Base-by-base conservation (phyloP, 257 asterid genomes). In the Ehretia macrophylla region DNA sequence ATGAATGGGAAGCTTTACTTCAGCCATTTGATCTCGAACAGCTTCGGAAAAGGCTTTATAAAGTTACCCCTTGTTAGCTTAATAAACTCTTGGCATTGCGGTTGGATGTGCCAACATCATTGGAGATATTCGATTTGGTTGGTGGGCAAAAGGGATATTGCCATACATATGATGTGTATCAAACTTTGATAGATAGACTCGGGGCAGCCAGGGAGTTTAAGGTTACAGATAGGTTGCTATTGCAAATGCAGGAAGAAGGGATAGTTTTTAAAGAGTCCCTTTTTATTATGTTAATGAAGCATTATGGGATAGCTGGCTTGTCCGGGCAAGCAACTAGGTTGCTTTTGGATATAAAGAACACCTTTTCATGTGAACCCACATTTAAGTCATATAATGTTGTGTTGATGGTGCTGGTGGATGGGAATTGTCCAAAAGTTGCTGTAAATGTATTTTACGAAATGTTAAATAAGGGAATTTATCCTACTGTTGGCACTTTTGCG, bases 301-400 rank as follows among this genome's bases (percentile, higher is more conserved):
- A 92, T 69, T 92, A 84, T 32, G 97, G 97, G 13, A 77, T 77
- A 68, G 94, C 90, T 68, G 84, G 90, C 68, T 70, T 85, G 69
- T 95, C 98, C 10, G 98, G 98, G 67, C 95, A 86, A 68, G 91
- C 98, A 1, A 82, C 94, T 53, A 77, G 90, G 78, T 57, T 88
- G 72, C 95, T 92, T 66, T 78, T 85, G 59, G 97, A 88, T 66
- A 88, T 92, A 95, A 72, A 70, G 73, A 79, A 61, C 66, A 62
- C 73, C 10, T 88, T 84, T 73, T 79, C 83, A 49, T 88, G 88
- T 50, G 82, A 81, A 62, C 97, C 98, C 23, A 82, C 95, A 0
- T 92, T 92, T 69, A 92, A 71, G 72, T 88, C 95, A 13, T 92
- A 92, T 50, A 88, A 84, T 57, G 95, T 81, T 19, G 87, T 77